phyloP scores from a whole-genome alignment of 169 alveolate species.

The Besnoitia besnoiti region DNA sequence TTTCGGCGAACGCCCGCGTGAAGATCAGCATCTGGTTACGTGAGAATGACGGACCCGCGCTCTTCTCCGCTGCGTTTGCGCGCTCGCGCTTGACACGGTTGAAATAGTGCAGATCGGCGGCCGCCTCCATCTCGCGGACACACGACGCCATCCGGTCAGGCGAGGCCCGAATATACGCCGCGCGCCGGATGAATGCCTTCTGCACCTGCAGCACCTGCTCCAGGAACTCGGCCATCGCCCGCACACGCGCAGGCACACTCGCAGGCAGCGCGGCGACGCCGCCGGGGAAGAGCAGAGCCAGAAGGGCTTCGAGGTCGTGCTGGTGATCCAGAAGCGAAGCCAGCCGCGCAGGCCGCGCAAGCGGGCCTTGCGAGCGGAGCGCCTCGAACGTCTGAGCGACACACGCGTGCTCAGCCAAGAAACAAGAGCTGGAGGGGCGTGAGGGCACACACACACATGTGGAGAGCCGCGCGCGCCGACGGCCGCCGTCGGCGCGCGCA shows the following conservation, averaged over 20 bases:
- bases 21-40: not conserved
- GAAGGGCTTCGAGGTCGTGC: not conserved
- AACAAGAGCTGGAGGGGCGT: no score
- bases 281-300: not conserved
- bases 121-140: not conserved
- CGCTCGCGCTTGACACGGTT: not conserved
- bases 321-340: not conserved
- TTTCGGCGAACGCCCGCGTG: not conserved
- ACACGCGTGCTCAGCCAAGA: no score
- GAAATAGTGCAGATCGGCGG: not conserved
- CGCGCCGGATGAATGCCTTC: not conserved
- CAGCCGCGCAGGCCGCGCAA: constrained; percentile 6
- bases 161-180: not conserved
- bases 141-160: not conserved
- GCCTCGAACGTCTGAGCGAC: not conserved
- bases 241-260: not conserved
- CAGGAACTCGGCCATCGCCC: not conserved
- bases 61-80: not conserved
- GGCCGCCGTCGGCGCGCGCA: no score
- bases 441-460: no score
- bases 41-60: not conserved
- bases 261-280: not conserved
- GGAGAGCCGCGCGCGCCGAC: no score
- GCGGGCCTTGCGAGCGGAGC: constrained; percentile 33
- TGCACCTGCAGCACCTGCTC: not conserved